A percentile compares a stretch with the other conserved stretches of the same genome.
phyloP scores from a whole-genome alignment of 2,329 filamentous ascomycete genomes.

The Fusarium staphyleae region DNA sequence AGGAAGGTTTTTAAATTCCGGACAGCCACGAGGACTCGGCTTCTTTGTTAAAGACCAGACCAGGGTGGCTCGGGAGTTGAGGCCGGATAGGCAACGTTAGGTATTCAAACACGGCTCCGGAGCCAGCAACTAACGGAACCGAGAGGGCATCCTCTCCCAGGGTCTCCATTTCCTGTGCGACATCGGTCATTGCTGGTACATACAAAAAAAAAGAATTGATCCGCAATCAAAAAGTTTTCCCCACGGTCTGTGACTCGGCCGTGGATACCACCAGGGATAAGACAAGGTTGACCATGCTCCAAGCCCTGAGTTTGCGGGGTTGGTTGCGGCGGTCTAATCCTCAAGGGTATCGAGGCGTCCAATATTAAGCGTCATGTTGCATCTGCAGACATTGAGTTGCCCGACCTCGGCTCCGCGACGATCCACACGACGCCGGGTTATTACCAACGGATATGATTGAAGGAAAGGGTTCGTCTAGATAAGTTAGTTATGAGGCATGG shows the following conservation, averaged over 20 bases:
- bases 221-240: slow-evolving; percentile 16
- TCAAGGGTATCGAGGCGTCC: too few species aligned
- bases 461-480: too few species aligned
- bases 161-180: slow-evolving; percentile 15
- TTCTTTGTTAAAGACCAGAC: too few species aligned
- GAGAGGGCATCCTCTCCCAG: background rate
- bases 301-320: slow-evolving; percentile 23
- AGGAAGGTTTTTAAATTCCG: background rate
- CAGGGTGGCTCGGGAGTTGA: too few species aligned
- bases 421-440: slow-evolving; percentile 18
- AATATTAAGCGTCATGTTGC: slow-evolving; percentile 5
- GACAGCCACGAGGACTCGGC: too few species aligned
- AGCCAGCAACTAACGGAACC: background rate
- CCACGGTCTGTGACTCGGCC: slow-evolving; percentile 19
- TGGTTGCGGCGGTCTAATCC: background rate
- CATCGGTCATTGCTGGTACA: slow-evolving; percentile 20
- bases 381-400: background rate
- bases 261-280: slow-evolving; percentile 9
- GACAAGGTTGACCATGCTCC: slow-evolving; percentile 6
- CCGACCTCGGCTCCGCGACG: slow-evolving; percentile 32
- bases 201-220: too few species aligned
- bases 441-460: slow-evolving; percentile 7
- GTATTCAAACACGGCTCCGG: background rate
- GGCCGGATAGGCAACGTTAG: background rate
- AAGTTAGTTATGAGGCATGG: background rate